Conservation (phyloP, 495 filamentous ascomycete genomes). For the Entonaema liquescens region DNA sequence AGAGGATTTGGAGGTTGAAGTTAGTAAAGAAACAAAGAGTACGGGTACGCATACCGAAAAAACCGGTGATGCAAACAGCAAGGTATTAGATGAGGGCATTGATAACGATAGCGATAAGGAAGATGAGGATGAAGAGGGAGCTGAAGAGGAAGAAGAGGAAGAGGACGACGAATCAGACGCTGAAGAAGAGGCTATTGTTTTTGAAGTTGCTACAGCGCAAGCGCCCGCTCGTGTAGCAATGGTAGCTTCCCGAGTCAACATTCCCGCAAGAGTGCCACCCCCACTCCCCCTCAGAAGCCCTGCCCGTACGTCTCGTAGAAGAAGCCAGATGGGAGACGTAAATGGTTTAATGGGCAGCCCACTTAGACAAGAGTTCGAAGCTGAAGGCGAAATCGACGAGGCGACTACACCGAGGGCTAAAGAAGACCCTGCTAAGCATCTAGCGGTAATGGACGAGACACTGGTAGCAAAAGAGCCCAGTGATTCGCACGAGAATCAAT, state of each 20-base stretch:
- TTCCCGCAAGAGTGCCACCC: slow-evolving; percentile 74
- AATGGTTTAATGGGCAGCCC: slow-evolving; percentile 41
- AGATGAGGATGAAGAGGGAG: slow-evolving; percentile 53
- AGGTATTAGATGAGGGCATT: slow-evolving; percentile 44
- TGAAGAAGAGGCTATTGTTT: slow-evolving; percentile 62
- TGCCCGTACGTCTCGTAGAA: slow-evolving; percentile 53
- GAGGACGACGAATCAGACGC: slow-evolving; percentile 55
- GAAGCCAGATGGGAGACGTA: slow-evolving; percentile 46
- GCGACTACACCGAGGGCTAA: slow-evolving; percentile 29
- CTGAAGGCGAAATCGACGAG: slow-evolving; percentile 34
- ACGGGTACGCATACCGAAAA: slow-evolving; percentile 13
- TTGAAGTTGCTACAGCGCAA: slow-evolving; percentile 57
- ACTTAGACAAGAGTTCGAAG: slow-evolving; percentile 43
- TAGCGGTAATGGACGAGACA: slow-evolving; percentile 5
- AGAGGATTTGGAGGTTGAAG: slow-evolving; percentile 47
- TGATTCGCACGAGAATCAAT: background rate
- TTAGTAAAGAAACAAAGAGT: background rate
- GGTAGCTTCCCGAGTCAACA: slow-evolving; percentile 67
- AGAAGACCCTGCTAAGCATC: slow-evolving; percentile 6
- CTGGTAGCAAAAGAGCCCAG: background rate
- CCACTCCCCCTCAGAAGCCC: slow-evolving; percentile 71
- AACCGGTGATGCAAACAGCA: slow-evolving; percentile 30
- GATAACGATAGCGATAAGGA: slow-evolving; percentile 51
- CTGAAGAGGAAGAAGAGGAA: slow-evolving; percentile 52
- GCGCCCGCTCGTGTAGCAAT: slow-evolving; percentile 61